Evolutionary conservation across 1,139 yeast genomes (phyloP), one percentile per base, ranked within the genome.

Genomic region (Barnettozyma hawaiiensis): DNA sequence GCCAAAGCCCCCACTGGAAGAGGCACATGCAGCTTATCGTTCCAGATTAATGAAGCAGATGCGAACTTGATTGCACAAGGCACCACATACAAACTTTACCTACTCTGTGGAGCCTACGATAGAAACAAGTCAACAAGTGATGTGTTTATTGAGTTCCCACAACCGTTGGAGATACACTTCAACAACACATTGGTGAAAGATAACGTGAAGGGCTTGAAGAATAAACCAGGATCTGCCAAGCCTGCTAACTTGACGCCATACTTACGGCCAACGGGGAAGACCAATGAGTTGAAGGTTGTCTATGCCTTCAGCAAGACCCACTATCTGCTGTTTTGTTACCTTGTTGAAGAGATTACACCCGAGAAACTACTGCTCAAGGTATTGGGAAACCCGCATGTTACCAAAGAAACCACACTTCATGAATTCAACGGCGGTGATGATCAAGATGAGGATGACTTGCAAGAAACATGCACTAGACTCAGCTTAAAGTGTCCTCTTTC

Each of bases 401-500:
- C 70, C 15, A 66, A 63, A 44, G 61, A 65, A 7, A 65, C 74
- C 21, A 77, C 85, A 0, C 49, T 75, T 8, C 56, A 61, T 24
- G 66, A 69, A 40, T 67, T 78, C 35, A 62, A 63, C 15, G 31
- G 21, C 15, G 31, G 21, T 31, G 65, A 52, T 9, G 69, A 66
- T 31, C 74, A 70, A 33, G 75, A 69, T 33, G 84, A 76, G 42
- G 81, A 78, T 46, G 85, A 78, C 40, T 59, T 81, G 5, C 69
- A 72, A 14, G 75, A 80, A 36, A 73, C 78, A 16, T 71, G 77
- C 2, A 73, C 79, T n/a, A 66, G 72, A 2, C 63, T 82, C 38
- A 70, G 82, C 16, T 63, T 84, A 41, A 70, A 71, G 45, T 83
- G 87, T 56, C 90, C 92, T 0, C 63, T 82, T 12, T 74, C 85